These are phyloP conservation scores for Cutaneotrichosporon sp. DNA, from an alignment of 1,284 basidiomycete genomes.

Conservation along the genomic window DNA sequence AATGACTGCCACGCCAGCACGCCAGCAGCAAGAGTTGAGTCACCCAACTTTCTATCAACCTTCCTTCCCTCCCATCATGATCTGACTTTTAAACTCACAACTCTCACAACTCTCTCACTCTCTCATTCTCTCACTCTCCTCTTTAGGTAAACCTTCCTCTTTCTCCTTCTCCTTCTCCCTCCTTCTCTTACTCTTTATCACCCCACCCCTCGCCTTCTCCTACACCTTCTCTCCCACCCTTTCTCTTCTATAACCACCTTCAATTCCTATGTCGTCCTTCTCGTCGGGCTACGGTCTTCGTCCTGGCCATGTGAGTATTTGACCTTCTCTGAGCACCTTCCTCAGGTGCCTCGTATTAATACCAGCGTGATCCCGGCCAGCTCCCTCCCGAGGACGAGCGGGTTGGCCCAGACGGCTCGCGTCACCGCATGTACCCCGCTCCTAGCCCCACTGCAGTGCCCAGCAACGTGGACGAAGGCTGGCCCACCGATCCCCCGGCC, in stretches of 20 bases:
- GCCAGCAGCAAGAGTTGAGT: not conserved
- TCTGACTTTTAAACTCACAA: too few relatives aligned
- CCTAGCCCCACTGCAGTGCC: conserved; percentile 26
- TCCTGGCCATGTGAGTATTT: not conserved
- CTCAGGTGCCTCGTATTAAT: not conserved
- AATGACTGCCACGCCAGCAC: not conserved
- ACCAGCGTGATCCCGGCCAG: not conserved
- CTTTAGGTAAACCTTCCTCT: not conserved
- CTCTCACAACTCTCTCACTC: not conserved
- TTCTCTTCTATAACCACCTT: not conserved
- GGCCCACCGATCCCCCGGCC: conserved; percentile 18
- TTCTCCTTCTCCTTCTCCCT: not conserved
- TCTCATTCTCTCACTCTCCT: not conserved
- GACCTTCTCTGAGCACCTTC: not conserved
- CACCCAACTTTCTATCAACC: not conserved
- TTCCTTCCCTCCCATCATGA: not conserved
- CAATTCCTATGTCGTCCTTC: conserved; percentile 9
- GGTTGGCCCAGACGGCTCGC: conserved; percentile 23
- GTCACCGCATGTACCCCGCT: conserved; percentile 41
- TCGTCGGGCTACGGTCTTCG: conserved; percentile 30
- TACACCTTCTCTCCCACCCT: conserved; percentile 19
- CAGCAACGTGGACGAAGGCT: conserved; percentile 35
- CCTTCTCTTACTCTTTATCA: not conserved
- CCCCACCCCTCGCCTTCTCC: conserved; percentile 1
- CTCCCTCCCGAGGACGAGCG: conserved; percentile 32